Conservation (phyloP, 306 rosid genomes). For the Vigna radiata region DNA sequence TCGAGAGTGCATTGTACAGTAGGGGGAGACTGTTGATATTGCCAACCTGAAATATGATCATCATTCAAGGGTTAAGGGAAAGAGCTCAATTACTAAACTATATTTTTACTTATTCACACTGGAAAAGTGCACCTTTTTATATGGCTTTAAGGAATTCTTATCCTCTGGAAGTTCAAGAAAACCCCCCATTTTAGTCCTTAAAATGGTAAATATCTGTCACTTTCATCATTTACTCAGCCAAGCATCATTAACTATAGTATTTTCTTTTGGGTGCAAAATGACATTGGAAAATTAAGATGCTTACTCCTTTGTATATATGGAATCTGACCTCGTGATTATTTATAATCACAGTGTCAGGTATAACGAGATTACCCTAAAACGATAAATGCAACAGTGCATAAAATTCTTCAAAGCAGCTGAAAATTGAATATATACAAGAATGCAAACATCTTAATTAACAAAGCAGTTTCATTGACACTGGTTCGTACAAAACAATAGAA, state of each 20-base stretch:
- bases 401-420: conserved; percentile 8
- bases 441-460: not conserved
- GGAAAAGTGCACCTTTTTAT: conserved; percentile 22
- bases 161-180: not conserved
- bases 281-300: not conserved
- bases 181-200: not conserved
- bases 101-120: not conserved
- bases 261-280: not conserved
- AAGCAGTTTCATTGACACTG: not conserved
- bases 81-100: conserved; percentile 13
- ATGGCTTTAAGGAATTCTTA: conserved; percentile 29
- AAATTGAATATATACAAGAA: conserved; percentile 6
- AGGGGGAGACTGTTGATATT: conserved; percentile 91
- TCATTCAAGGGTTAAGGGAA: conserved; percentile 26
- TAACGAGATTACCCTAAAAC: not conserved
- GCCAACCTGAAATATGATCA: conserved; percentile 77
- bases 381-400: conserved; percentile 7
- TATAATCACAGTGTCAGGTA: conserved; percentile 1
- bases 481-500: not conserved
- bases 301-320: not conserved
- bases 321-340: not conserved
- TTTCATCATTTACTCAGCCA: not conserved
- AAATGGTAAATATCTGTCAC: not conserved
- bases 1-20: conserved; percentile 81
- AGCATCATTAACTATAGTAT: not conserved